A percentile compares a stretch with the other conserved stretches of the same genome.
phyloP scores from a whole-genome alignment of 495 filamentous ascomycete genomes.

The Lepidopterella palustris region DNA sequence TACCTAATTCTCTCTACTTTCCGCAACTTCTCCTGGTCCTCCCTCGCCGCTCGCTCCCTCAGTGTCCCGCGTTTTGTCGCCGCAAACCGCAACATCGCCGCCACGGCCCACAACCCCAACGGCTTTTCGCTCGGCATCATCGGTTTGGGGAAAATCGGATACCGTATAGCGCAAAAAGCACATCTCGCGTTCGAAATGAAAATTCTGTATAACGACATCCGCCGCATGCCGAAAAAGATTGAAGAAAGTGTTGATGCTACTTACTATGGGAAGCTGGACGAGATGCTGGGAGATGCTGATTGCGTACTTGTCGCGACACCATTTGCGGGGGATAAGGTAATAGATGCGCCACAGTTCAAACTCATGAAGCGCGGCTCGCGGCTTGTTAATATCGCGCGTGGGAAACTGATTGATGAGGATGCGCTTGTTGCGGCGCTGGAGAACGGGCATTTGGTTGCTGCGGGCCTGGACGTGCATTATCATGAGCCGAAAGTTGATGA shows the following conservation, averaged over 20 bases:
- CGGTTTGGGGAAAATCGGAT: constrained; percentile 64
- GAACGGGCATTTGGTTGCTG: constrained; percentile 44
- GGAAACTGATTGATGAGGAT: constrained; percentile 62
- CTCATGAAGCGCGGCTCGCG: constrained; percentile 52
- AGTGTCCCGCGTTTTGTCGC: constrained; percentile 42
- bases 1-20: constrained; percentile 60
- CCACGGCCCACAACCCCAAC: constrained; percentile 52
- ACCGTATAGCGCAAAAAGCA: constrained; percentile 57
- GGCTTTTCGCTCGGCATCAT: constrained; percentile 53
- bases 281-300: constrained; percentile 51
- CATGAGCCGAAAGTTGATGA: constrained; percentile 49
- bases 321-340: constrained; percentile 51
- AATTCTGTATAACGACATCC: constrained; percentile 61
- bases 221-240: constrained; percentile 45
- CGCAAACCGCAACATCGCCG: constrained; percentile 53
- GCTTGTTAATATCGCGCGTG: constrained; percentile 68
- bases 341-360: constrained; percentile 46
- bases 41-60: constrained; percentile 44
- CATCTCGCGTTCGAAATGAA: constrained; percentile 58
- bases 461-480: constrained; percentile 64
- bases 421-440: constrained; percentile 61
- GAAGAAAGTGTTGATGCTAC: constrained; percentile 44
- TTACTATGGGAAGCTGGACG: constrained; percentile 47
- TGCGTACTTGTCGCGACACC: constrained; percentile 65
- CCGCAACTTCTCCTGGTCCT: constrained; percentile 57